phyloP scores from a whole-genome alignment of 1,284 basidiomycete genomes.

The Abortiporus biennis region DNA sequence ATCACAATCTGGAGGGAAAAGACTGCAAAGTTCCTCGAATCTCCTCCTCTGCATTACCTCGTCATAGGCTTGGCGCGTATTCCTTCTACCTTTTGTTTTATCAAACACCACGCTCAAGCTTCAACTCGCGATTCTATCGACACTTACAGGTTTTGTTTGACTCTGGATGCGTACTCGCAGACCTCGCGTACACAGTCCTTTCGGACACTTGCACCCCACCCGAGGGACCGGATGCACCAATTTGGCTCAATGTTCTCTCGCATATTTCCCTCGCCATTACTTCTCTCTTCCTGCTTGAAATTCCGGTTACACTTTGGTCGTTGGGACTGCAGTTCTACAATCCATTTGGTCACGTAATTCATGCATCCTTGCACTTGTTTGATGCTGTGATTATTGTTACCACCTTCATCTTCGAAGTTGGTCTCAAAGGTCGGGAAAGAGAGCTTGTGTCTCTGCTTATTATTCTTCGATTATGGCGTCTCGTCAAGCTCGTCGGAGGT shows the following conservation, averaged over 20 bases:
- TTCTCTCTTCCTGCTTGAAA: constrained; percentile 69
- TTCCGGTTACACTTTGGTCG: constrained; percentile 61
- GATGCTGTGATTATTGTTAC: constrained; percentile 65
- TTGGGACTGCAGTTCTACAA: constrained; percentile 54
- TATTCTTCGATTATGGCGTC: constrained; percentile 69
- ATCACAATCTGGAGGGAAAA: constrained; percentile 27
- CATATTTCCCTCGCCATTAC: constrained; percentile 64
- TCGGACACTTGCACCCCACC: constrained; percentile 41
- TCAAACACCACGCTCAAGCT: constrained; percentile 9
- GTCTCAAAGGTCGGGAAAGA: constrained; percentile 57
- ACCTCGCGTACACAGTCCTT: constrained; percentile 64
- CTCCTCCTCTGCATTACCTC: constrained; percentile 43
- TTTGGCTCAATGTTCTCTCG: constrained; percentile 58
- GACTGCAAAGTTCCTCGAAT: constrained; percentile 47
- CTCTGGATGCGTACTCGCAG: constrained; percentile 58
- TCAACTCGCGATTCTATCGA: not conserved
- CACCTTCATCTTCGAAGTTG: constrained; percentile 68
- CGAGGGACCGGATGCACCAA: constrained; percentile 36
- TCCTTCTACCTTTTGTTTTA: constrained; percentile 2
- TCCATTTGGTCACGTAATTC: constrained; percentile 43
- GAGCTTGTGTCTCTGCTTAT: constrained; percentile 68
- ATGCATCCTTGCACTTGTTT: constrained; percentile 62
- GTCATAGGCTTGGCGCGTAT: constrained; percentile 56
- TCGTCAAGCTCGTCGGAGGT: constrained; percentile 78
- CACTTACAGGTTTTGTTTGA: constrained; percentile 53